phyloP scores from a whole-genome alignment of 192 early-diverging fungal genomes.

The Backusella tarrabulga region DNA sequence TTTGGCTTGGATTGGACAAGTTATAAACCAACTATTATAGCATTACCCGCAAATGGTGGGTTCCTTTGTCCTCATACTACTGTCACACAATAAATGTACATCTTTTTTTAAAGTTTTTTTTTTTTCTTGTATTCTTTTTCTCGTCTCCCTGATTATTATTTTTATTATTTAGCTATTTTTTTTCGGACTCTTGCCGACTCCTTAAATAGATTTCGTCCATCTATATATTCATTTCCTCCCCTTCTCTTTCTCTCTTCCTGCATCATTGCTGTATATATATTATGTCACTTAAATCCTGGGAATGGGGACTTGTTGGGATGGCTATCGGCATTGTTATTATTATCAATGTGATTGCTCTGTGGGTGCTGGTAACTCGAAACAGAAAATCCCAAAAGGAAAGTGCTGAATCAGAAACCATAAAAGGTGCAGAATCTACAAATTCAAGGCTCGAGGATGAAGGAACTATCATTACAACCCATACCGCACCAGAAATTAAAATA shows the following conservation, averaged over 20 bases:
- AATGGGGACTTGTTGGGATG: background rate
- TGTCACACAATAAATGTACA: background rate
- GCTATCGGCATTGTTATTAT: background rate
- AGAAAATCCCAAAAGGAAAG: background rate
- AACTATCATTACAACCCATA: background rate
- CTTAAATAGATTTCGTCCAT: background rate
- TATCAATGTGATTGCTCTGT: background rate
- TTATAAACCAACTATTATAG: slow-evolving; percentile 22
- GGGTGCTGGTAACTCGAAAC: slow-evolving; percentile 1
- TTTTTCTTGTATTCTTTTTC: background rate
- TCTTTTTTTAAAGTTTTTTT: background rate
- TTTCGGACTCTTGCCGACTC: background rate
- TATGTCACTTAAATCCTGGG: background rate
- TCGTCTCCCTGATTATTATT: background rate
- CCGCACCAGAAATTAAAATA: background rate
- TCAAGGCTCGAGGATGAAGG: background rate
- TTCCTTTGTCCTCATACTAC: slow-evolving; percentile 24
- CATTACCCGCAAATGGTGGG: slow-evolving; percentile 24
- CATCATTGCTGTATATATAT: background rate
- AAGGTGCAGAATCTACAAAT: background rate
- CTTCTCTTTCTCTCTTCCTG: background rate
- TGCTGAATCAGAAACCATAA: background rate
- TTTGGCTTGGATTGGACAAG: slow-evolving; percentile 21
- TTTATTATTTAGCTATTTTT: background rate
- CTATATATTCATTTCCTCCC: background rate